Base-by-base conservation (phyloP, 2,329 filamentous ascomycete genomes). In the Hirsutella minnesotensis region DNA sequence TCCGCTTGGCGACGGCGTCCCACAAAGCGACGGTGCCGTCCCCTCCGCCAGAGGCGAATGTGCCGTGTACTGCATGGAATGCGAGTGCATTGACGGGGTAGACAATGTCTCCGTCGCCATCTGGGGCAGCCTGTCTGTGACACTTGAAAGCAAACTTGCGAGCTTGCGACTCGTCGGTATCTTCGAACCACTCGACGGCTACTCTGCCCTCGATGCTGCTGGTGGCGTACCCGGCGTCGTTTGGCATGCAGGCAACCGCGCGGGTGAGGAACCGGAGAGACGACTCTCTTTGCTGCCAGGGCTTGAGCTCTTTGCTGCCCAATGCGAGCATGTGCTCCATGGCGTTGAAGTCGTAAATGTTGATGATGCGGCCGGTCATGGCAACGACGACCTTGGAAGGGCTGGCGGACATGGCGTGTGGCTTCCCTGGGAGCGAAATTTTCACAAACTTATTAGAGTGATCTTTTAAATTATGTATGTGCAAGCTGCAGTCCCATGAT, bases 71-170 rank as follows among this genome's bases (percentile, higher is more conserved):
- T 0, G 87, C 86, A 61, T 95, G 88, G 66, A 94, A 95, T 1
- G 86, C 79, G 8, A 95, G 73, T 3, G 88, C 83, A 57, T 95
- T 92, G 51, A 95, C 89, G 0, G 89, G 89, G 56, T 89, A 95
- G 3, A 95, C 86, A 4, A 95, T 74, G 55, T 95, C 89, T 24
- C 72, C 79, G 33, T 75, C 74, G 9, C 73, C 72, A 34, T 81
- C 73, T 2, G 77, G 64, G 9, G 70, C 72, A 1, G 79, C 73
- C 61, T 94, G 86, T 4, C 92, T 78, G 64, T 98, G 92, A 64
- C 92, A 98, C 64, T 98, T 98, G 77, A 98, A 98, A 13, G 92
- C 92, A 61, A 96, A 98, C 63, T 95, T 96, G 51, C 89, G 78
- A 33, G 85, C 83, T 66, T 96, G 89, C 4, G 85, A 89, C 61